These are phyloP conservation scores for Agarophyton chilense DNA, from an alignment of 23 red algal genomes.

Conservation along the genomic window DNA sequence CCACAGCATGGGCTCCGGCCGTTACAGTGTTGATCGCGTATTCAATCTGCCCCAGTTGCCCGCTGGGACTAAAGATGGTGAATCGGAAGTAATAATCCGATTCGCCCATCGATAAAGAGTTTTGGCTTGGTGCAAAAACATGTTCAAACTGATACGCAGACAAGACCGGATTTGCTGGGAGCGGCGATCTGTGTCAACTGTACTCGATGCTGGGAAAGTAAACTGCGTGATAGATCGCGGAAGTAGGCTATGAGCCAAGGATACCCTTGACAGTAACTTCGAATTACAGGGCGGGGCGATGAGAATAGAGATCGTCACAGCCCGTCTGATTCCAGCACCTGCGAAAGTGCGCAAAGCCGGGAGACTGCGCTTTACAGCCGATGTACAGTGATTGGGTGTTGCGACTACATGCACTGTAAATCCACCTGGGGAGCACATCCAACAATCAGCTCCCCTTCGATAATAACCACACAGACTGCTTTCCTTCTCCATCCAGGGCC, in stretches of 20 bases:
- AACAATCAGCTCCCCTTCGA: not conserved
- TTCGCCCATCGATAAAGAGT: constrained; percentile 75
- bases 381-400: not conserved
- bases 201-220: not conserved
- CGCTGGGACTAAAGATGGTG: constrained; percentile 94
- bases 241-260: not conserved
- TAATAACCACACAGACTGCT: not conserved
- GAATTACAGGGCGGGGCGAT: no score
- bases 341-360: not conserved
- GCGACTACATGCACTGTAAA: not conserved
- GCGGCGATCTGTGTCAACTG: not conserved
- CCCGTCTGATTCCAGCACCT: no score
- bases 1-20: constrained; percentile 92
- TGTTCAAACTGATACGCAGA: not conserved
- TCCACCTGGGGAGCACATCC: not conserved
- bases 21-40: constrained; percentile 97
- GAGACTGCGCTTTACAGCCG: not conserved
- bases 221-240: not conserved
- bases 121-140: no score
- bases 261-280: no score
- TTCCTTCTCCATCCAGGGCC: no score
- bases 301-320: no score
- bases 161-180: not conserved
- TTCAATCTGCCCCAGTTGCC: constrained; percentile 94
- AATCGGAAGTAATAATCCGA: constrained; percentile 97